A percentile compares a stretch with the other conserved stretches of the same genome.
phyloP scores from a whole-genome alignment of 1,139 yeast genomes.

The Yarrowia galli region DNA sequence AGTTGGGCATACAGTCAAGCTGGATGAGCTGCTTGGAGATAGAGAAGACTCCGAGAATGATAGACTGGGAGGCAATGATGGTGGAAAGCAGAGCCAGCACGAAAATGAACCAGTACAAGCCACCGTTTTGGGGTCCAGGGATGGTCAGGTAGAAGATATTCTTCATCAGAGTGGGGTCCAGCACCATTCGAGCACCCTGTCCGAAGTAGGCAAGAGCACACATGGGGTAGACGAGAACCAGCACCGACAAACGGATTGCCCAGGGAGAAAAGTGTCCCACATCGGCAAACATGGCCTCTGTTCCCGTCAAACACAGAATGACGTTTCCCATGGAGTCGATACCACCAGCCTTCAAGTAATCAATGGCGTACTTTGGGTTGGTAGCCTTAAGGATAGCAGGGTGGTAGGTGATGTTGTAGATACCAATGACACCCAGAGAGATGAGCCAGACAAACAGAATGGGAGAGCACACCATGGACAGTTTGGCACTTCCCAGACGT shows the following conservation, averaged over 20 bases:
- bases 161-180: slow-evolving; percentile 44
- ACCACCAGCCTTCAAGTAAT: slow-evolving; percentile 52
- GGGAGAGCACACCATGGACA: slow-evolving; percentile 58
- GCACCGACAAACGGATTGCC: slow-evolving; percentile 59
- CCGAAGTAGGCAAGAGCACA: slow-evolving; percentile 62
- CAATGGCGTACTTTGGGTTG: slow-evolving; percentile 61
- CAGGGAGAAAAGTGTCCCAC: slow-evolving; percentile 62
- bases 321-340: slow-evolving; percentile 59
- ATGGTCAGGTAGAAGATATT: slow-evolving; percentile 59
- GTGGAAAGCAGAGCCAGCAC: slow-evolving; percentile 63
- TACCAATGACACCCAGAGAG: slow-evolving; percentile 57
- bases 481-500: slow-evolving; percentile 54
- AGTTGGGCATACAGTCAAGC: slow-evolving; percentile 62
- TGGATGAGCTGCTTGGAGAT: slow-evolving; percentile 61
- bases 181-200: slow-evolving; percentile 61
- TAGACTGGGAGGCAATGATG: slow-evolving; percentile 66
- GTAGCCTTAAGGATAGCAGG: slow-evolving; percentile 59
- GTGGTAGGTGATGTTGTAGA: slow-evolving; percentile 56
- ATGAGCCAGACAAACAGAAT: slow-evolving; percentile 61
- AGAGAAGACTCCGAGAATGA: slow-evolving; percentile 63
- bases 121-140: slow-evolving; percentile 60
- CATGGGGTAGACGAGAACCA: slow-evolving; percentile 59
- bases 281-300: slow-evolving; percentile 71
- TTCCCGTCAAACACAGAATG: slow-evolving; percentile 64
- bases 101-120: slow-evolving; percentile 61